Percentiles rank a stretch among this genome's conserved stretches.
Conservation (phyloP, 2,329 filamentous ascomycete genomes). For the Neonectria ditissima region DNA sequence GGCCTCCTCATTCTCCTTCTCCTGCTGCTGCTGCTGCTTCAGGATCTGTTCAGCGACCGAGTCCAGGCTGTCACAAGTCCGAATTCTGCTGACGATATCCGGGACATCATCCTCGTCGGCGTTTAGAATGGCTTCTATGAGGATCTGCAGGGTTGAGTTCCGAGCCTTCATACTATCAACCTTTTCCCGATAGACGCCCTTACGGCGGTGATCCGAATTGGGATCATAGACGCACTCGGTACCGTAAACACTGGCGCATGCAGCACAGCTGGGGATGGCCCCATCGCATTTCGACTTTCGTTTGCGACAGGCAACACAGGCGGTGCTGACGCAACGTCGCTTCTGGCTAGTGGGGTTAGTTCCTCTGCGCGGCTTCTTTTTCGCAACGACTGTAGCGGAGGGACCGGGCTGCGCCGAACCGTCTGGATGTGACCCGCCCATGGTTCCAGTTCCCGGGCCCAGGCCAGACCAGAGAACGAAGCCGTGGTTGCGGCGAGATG, state of each 20-base stretch:
- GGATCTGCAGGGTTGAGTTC: slow-evolving; percentile 88
- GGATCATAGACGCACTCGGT: slow-evolving; percentile 95
- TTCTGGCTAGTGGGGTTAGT: slow-evolving; percentile 67
- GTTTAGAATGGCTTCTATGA: slow-evolving; percentile 93
- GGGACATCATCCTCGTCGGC: slow-evolving; percentile 88
- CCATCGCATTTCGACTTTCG: slow-evolving; percentile 93
- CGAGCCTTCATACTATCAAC: slow-evolving; percentile 88
- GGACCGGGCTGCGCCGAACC: slow-evolving; percentile 27
- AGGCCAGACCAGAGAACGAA: slow-evolving; percentile 12
- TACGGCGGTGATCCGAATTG: slow-evolving; percentile 93
- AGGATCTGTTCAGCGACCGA: slow-evolving; percentile 65
- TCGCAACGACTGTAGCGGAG: slow-evolving; percentile 38
- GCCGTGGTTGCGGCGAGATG: neutral
- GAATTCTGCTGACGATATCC: slow-evolving; percentile 84
- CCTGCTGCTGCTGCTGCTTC: slow-evolving; percentile 53
- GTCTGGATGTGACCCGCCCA: slow-evolving; percentile 36
- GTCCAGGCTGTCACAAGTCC: slow-evolving; percentile 81
- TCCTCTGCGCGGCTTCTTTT: slow-evolving; percentile 65
- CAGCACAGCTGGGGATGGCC: slow-evolving; percentile 89
- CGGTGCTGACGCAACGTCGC: slow-evolving; percentile 84
- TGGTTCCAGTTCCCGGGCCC: slow-evolving; percentile 23
- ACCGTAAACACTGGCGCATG: slow-evolving; percentile 93
- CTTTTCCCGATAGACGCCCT: slow-evolving; percentile 97
- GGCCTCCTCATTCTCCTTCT: slow-evolving; percentile 54
- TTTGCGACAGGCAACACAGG: slow-evolving; percentile 82